These are phyloP conservation scores for Lodderomyces orthopsilosis DNA, from an alignment of 1,139 yeast genomes.

Conservation along the genomic window DNA sequence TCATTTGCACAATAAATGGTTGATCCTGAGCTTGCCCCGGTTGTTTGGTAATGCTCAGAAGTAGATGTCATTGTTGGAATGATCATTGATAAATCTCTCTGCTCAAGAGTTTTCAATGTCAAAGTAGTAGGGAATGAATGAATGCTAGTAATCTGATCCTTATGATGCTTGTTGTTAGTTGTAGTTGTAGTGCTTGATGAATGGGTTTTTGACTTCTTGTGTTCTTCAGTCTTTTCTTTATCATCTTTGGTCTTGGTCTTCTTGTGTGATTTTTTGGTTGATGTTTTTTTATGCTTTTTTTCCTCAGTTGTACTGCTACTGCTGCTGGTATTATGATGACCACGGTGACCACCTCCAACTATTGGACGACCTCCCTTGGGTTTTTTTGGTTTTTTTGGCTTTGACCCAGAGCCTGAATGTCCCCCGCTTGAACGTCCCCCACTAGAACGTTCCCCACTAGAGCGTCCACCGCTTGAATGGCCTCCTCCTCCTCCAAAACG, in stretches of 20 bases:
- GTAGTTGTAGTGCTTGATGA: background rate
- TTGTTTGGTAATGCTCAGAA: background rate
- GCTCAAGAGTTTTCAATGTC: background rate
- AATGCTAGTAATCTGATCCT: background rate
- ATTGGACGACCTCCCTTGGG: background rate
- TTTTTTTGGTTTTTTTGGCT: background rate
- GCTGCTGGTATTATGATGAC: background rate
- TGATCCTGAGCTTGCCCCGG: background rate
- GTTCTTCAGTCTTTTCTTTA: background rate
- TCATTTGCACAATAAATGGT: background rate
- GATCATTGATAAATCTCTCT: background rate
- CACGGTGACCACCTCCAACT: background rate
- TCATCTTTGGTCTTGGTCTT: background rate
- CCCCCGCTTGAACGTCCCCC: background rate
- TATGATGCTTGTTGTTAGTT: background rate
- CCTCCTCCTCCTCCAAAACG: conserved; percentile 2
- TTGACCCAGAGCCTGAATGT: background rate
- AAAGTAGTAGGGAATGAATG: background rate
- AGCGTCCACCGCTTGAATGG: background rate
- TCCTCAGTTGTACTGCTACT: background rate
- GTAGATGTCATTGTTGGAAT: background rate
- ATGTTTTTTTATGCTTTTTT: background rate
- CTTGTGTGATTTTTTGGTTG: background rate
- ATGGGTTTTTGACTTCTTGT: background rate
- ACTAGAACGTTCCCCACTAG: background rate